Conservation (phyloP, 441 rosid species). For the Melianthus villosus region DNA sequence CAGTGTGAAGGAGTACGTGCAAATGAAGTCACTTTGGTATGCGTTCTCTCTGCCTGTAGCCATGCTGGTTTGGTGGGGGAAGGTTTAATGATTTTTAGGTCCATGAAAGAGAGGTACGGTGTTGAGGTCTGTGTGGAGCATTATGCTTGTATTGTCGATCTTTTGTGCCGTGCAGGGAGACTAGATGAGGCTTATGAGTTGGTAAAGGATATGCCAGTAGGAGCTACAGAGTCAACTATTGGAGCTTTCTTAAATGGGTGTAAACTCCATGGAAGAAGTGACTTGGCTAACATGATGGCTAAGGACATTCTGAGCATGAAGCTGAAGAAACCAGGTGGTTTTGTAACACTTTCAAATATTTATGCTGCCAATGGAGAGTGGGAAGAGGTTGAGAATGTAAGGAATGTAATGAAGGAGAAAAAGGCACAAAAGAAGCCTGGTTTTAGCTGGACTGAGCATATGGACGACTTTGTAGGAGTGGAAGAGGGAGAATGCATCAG, state of each 20-base stretch:
- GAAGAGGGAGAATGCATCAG: not conserved
- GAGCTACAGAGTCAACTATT: conserved; percentile 17
- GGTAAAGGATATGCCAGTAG: conserved; percentile 15
- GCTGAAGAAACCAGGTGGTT: conserved; percentile 17
- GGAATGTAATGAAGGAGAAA: conserved; percentile 25
- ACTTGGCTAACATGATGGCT: conserved; percentile 19
- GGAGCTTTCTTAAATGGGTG: conserved; percentile 34
- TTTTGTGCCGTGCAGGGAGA: conserved; percentile 29
- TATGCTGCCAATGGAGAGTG: conserved; percentile 28
- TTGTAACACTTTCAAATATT: conserved; percentile 25
- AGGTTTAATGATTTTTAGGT: conserved; percentile 23
- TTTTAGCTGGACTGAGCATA: conserved; percentile 14
- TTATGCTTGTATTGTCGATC: conserved; percentile 27
- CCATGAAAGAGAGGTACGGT: conserved; percentile 14
- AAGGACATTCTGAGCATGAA: conserved; percentile 12
- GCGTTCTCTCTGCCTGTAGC: conserved; percentile 28
- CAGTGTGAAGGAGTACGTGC: conserved; percentile 14
- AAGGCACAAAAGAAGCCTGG: conserved; percentile 21
- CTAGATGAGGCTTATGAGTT: conserved; percentile 21
- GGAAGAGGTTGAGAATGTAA: conserved; percentile 22
- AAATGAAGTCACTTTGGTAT: conserved; percentile 17
- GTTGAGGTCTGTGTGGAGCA: conserved; percentile 16
- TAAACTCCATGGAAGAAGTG: conserved; percentile 20
- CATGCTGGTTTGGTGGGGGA: conserved; percentile 22
- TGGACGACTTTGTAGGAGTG: not conserved